Evolutionary conservation across 371 early-diverging fungal genomes (phyloP), one percentile per base, ranked within the genome.

Genomic region (Fennellomyces sp.): DNA sequence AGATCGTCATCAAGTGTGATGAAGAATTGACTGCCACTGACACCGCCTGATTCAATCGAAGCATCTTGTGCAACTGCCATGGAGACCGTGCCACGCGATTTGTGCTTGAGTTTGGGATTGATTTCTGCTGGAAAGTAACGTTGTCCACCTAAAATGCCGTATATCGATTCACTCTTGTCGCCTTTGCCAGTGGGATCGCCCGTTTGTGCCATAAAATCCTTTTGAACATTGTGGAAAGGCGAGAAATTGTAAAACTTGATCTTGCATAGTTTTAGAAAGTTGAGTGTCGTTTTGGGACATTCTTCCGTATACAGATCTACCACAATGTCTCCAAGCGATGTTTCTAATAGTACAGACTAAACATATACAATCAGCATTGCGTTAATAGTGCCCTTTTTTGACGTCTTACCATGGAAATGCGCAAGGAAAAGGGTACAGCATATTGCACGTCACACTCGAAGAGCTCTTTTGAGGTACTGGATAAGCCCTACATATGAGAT

Each of bases 181-280:
- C 93, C 93, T 1, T 85, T 88, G 2, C 91, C 95, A 0, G 85
- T 86, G 1, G 94, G 94, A 71, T 97, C 95, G 5, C 96, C 96
- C 0, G 88, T 86, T 58, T 96, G 95, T 12, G 91, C 89, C 76
- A 93, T 91, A 63, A 95, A 97, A 58, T 91, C 88, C 61, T 88
- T 84, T 66, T 94, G 90, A n/a, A 97, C 88, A 63, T 87, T 90
- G 70, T 94, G 91, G 65, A 97, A 91, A 3, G 89, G 83, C 25
- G 85, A 76, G 65, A 88, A 97, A 79, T 97, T 95, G 83, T 95
- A 97, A 75, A 90, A 92, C 63, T 98, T 98, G 65, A 87, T 79
- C 68, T 96, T 95, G 79, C 97, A 97, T 8, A 96, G 87, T 64
- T 96, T 96, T 23, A 98, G 61, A 68, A 98, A 98, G 71, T 96